Conservation (phyloP, 805 yeast species). For the Candida verbasci region DNA sequence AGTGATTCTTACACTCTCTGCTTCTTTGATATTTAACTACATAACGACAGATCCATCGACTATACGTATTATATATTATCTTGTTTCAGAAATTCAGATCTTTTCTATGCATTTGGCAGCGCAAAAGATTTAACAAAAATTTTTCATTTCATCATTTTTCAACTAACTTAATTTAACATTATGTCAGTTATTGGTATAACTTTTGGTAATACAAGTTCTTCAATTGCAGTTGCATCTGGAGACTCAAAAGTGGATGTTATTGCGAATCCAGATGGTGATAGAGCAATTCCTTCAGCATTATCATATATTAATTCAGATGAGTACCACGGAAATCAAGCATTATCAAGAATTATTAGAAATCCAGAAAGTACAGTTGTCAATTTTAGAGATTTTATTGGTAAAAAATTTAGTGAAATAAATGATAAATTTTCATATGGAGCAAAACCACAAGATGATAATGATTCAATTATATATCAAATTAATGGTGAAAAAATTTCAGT, state of each 20-base stretch:
- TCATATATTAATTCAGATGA: constrained; percentile 93
- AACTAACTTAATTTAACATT: too few species aligned
- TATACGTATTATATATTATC: too few species aligned
- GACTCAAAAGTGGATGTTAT: constrained; percentile 96
- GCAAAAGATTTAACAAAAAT: too few species aligned
- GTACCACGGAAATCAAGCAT: constrained; percentile 96
- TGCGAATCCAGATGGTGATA: constrained; percentile 99
- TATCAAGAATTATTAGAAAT: constrained; percentile 88
- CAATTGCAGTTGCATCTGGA: constrained; percentile 78
- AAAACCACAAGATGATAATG: constrained; percentile 49
- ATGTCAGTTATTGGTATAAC: constrained; percentile 83
- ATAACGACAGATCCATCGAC: too few species aligned
- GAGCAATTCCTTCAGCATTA: constrained; percentile 89
- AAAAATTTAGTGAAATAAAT: constrained; percentile 65
- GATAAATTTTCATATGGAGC: constrained; percentile 59
- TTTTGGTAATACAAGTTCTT: constrained; percentile 93
- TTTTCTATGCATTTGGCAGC: too few species aligned
- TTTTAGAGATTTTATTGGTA: constrained; percentile 91
- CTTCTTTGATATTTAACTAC: too few species aligned
- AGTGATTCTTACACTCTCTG: too few species aligned
- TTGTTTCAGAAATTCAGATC: too few species aligned
- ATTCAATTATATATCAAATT: constrained; percentile 62
- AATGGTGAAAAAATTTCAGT: constrained; percentile 39
- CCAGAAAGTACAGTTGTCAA: constrained; percentile 79
- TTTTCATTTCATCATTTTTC: too few species aligned